Percentiles rank a stretch among this genome's conserved stretches.
Evolutionary conservation across 2,329 filamentous ascomycete species (phyloP).

Genomic region (Ophiosphaerella herpotricha): DNA sequence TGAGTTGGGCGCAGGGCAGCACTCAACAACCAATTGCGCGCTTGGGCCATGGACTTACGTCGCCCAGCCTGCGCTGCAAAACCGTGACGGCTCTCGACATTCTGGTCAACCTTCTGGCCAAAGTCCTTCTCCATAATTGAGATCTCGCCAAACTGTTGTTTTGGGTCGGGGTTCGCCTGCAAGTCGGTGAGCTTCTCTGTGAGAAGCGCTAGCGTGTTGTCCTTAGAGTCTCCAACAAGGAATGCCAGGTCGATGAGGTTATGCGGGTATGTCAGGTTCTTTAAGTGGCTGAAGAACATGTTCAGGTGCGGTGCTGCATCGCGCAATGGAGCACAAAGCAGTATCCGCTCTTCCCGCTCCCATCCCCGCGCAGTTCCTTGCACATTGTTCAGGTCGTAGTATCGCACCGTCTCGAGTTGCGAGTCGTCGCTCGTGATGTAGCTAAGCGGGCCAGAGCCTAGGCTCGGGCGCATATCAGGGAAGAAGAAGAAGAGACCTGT

Average conservation of each 20-base stretch:
- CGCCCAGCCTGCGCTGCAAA: slow-evolving; percentile 94
- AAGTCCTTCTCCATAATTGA: slow-evolving; percentile 99
- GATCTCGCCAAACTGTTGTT: slow-evolving; percentile 89
- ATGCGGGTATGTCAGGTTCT: slow-evolving; percentile 96
- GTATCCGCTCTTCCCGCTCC: slow-evolving; percentile 93
- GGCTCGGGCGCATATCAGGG: slow-evolving; percentile 69
- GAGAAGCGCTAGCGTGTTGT: slow-evolving; percentile 79
- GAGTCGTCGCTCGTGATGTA: slow-evolving; percentile 72
- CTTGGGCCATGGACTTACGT: slow-evolving; percentile 96
- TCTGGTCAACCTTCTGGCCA: slow-evolving; percentile 95
- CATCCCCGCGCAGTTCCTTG: slow-evolving; percentile 90
- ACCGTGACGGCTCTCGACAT: slow-evolving; percentile 95
- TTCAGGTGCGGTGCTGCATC: slow-evolving; percentile 89
- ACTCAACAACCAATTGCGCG: slow-evolving; percentile 94
- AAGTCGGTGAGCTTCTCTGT: slow-evolving; percentile 75
- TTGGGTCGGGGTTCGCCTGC: slow-evolving; percentile 78
- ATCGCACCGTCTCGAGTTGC: slow-evolving; percentile 91
- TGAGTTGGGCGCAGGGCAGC: slow-evolving; percentile 92
- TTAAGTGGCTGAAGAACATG: slow-evolving; percentile 98
- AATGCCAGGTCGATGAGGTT: slow-evolving; percentile 96
- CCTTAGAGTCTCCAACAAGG: slow-evolving; percentile 95
- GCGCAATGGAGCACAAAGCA: slow-evolving; percentile 90
- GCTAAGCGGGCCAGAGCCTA: slow-evolving; percentile 69
- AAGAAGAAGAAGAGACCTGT: slow-evolving; percentile 73
- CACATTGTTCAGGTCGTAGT: slow-evolving; percentile 92